phyloP scores from a whole-genome alignment of 257 asterid species.

The Cordia subcordata region DNA sequence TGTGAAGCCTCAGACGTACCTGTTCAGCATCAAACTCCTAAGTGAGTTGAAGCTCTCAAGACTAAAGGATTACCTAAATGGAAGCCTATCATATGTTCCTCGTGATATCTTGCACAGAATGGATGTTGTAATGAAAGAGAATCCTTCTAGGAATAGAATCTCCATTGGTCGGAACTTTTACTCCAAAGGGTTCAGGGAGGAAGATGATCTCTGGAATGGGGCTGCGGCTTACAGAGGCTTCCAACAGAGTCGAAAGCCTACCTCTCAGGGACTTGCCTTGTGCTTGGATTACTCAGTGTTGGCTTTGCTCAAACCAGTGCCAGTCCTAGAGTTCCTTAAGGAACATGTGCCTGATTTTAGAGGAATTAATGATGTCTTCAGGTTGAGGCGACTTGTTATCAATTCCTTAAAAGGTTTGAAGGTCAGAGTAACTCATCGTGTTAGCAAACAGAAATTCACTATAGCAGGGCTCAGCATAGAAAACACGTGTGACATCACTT shows the following conservation, averaged over 20 bases:
- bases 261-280: slow-evolving; percentile 46
- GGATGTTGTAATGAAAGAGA: slow-evolving; percentile 71
- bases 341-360: slow-evolving; percentile 20
- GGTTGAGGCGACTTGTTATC: not conserved
- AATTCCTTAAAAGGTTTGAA: slow-evolving; percentile 49
- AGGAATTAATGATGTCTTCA: slow-evolving; percentile 22
- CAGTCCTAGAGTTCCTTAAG: slow-evolving; percentile 42
- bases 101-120: slow-evolving; percentile 61
- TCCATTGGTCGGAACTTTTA: slow-evolving; percentile 42
- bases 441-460: slow-evolving; percentile 44
- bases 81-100: slow-evolving; percentile 33
- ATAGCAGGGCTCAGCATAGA: slow-evolving; percentile 23
- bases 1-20: slow-evolving; percentile 21
- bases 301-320: slow-evolving; percentile 44
- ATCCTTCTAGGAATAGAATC: slow-evolving; percentile 41
- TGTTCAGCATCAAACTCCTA: slow-evolving; percentile 35
- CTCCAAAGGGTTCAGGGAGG: slow-evolving; percentile 15
- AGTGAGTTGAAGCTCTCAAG: slow-evolving; percentile 39
- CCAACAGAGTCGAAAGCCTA: slow-evolving; percentile 55
- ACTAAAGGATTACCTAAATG: slow-evolving; percentile 42
- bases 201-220: slow-evolving; percentile 37
- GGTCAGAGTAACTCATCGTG: slow-evolving; percentile 59
- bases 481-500: slow-evolving; percentile 22
- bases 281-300: slow-evolving; percentile 56
- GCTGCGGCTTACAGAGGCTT: slow-evolving; percentile 54